Evolutionary conservation across 2,329 filamentous ascomycete species (phyloP).

Genomic region (Epichloe typhina): DNA sequence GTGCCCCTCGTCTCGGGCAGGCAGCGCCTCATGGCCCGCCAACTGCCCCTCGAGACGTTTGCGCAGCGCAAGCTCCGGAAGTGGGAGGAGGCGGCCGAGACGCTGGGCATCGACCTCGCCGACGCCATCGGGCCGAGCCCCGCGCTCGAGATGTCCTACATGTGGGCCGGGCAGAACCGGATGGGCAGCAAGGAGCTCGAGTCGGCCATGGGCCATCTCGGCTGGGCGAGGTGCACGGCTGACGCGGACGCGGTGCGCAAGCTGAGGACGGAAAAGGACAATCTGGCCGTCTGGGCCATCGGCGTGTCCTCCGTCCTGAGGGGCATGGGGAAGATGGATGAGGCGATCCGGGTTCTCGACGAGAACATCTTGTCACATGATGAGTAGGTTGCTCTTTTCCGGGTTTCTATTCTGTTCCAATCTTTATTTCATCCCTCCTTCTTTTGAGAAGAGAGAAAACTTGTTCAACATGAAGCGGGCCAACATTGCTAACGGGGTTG

Average conservation of each 20-base stretch:
- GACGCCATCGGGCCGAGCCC: conserved; percentile 76
- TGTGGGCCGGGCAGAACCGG: conserved; percentile 82
- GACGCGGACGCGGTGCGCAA: conserved; percentile 25
- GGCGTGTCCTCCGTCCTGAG: conserved; percentile 54
- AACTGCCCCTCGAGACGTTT: conserved; percentile 61
- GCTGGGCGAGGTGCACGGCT: conserved; percentile 48
- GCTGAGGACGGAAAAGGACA: conserved; percentile 41
- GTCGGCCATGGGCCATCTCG: conserved; percentile 46
- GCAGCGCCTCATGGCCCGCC: no score
- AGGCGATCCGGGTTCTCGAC: conserved; percentile 53
- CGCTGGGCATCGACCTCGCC: conserved; percentile 52
- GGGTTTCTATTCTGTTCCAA: no score
- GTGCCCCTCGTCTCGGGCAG: conserved; percentile 27
- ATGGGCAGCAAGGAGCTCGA: conserved; percentile 57
- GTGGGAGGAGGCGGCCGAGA: conserved; percentile 68
- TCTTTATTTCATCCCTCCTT: no score
- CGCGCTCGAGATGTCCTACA: conserved; percentile 79
- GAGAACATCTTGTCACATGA: conserved; percentile 54
- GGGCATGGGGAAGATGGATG: conserved; percentile 45
- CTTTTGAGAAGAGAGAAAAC: no score
- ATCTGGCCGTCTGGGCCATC: conserved; percentile 52
- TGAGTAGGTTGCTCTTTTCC: conserved; percentile 28
- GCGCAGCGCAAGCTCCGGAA: conserved; percentile 73
- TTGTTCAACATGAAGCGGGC: no score
- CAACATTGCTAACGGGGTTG: no score